These are phyloP conservation scores for Brassica juncea DNA, from an alignment of 345 rosid genomes.

Conservation along the genomic window DNA sequence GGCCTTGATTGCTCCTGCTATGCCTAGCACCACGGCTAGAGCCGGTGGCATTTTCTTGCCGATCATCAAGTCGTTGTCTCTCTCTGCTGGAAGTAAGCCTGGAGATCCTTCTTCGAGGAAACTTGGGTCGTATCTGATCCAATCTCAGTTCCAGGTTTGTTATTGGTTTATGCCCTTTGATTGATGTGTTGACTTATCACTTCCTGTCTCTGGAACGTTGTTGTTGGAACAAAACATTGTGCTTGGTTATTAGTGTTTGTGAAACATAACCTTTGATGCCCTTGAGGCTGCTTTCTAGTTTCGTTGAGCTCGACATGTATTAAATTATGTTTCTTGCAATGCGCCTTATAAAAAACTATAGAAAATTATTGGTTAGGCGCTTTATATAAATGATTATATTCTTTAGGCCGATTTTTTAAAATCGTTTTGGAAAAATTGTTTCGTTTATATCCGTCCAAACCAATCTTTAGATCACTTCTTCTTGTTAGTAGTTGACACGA, in stretches of 20 bases:
- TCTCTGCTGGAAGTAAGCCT: conserved; percentile 83
- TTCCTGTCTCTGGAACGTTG: neutral
- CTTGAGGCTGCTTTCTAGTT: neutral
- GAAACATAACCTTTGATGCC: neutral
- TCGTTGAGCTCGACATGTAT: neutral
- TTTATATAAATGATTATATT: no score
- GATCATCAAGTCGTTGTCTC: conserved; percentile 73
- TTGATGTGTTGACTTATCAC: neutral
- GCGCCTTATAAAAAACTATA: no score
- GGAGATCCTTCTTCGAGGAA: conserved; percentile 71
- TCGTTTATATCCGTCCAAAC: no score
- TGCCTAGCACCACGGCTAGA: conserved; percentile 96
- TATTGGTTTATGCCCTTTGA: neutral
- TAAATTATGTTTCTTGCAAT: neutral
- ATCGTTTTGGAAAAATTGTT: no score
- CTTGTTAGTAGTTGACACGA: neutral
- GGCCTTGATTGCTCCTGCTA: conserved; percentile 89
- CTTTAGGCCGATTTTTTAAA: no score
- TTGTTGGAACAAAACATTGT: neutral
- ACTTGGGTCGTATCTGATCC: conserved; percentile 78
- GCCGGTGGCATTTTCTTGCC: conserved; percentile 97
- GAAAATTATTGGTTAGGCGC: no score
- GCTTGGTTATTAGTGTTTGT: neutral
- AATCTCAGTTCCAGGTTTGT: conserved; percentile 84
- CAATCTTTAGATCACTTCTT: no score